Conservation (phyloP, 257 asterid genomes). For the Lithospermum erythrorhizon region DNA sequence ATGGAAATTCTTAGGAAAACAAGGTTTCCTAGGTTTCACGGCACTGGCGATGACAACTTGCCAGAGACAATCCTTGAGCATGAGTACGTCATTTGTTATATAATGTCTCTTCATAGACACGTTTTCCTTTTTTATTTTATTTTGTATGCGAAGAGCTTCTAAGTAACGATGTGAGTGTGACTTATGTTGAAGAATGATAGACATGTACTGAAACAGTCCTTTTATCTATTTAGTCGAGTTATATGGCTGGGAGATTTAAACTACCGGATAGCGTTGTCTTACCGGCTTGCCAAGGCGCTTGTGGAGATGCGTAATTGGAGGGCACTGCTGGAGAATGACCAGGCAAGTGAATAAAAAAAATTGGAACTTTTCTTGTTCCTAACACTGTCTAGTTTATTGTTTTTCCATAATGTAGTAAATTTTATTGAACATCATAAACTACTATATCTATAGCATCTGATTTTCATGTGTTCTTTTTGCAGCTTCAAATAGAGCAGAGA, state of each 20-base stretch:
- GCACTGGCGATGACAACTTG: conserved; percentile 52
- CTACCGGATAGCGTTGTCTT: conserved; percentile 80
- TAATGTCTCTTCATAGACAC: not conserved
- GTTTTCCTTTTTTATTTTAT: conserved; percentile 1
- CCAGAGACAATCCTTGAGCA: conserved; percentile 97
- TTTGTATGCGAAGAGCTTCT: not conserved
- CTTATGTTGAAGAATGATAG: not conserved
- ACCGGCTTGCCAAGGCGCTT: conserved; percentile 84
- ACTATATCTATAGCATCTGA: not conserved
- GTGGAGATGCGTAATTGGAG: conserved; percentile 98
- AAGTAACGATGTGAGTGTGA: no score
- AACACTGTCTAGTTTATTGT: not conserved
- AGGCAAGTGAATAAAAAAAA: conserved; percentile 33
- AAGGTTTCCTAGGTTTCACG: conserved; percentile 79
- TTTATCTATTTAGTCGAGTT: conserved; percentile 48
- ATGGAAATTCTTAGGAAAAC: conserved; percentile 95
- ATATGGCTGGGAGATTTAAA: conserved; percentile 98
- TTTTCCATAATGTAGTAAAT: not conserved
- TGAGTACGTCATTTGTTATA: conserved; percentile 38
- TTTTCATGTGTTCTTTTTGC: conserved; percentile 17
- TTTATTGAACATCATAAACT: not conserved
- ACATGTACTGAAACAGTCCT: not conserved
- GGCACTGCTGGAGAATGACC: conserved; percentile 88
- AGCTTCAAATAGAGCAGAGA: conserved; percentile 76
- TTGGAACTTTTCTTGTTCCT: not conserved